Base-by-base conservation (phyloP, 257 asterid genomes). In the Rehmannia glutinosa region DNA sequence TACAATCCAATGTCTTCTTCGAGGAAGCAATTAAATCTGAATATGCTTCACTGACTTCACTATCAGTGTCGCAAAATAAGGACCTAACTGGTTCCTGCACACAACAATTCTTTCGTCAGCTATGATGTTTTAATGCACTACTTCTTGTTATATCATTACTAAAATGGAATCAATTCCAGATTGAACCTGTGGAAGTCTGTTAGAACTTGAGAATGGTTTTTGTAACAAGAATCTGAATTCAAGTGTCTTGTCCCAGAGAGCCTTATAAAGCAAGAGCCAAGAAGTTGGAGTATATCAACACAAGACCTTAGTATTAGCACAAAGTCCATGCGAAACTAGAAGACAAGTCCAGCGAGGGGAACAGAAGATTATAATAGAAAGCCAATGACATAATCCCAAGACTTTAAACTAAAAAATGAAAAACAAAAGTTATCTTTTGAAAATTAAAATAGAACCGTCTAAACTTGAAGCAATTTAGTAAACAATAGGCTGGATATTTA, bases 171-270 rank as follows among this genome's bases (percentile, higher is more conserved):
- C 24, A 71, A 58, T 67, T 54, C 56, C 50, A 38, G 59, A 21
- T 63, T 53, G 11, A 74, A 94, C 99, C 97, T 86, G 95, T 7
- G 99, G 99, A 80, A 94, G 96, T 76, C 97, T 84, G 77, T 94
- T 91, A 61, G 90, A 85, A 70, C 79, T 85, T 41, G 96, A 80
- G 73, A 82, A 94, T 20, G 97, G 62, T 67, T 85, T 94, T 77
- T 94, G 97, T 75, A 94, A 83, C 93, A 87, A 81, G 88, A 91
- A 85, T 79, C 99, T 85, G 73, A 87, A 65, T 70, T 94, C 99
- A 23, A 94, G 99, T 38, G 93, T 62, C 96, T 87, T 94, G 78
- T 94, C 95, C 97, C 99, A 94, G 20, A 94, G 91, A 70, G 89
- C 91, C 99, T 94, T 72, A 24, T 68, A 24, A 51, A 23, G 33